These are phyloP conservation scores for Zoysia pacifica DNA, from an alignment of 176 grass and related monocot genomes.

Conservation along the genomic window DNA sequence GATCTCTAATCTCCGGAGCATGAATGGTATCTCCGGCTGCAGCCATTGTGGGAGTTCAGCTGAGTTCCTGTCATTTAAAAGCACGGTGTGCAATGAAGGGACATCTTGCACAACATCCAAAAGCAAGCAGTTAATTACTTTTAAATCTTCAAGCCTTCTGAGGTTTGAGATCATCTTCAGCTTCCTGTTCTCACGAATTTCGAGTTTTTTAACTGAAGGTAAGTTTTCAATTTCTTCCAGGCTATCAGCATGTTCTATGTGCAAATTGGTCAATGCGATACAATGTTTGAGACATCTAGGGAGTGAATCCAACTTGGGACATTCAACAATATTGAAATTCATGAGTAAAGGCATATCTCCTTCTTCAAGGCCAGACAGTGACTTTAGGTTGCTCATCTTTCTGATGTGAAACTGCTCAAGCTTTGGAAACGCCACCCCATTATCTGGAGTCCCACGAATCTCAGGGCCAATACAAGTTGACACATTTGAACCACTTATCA, in stretches of 20 bases:
- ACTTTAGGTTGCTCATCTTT: constrained; percentile 47
- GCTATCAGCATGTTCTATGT: constrained; percentile 34
- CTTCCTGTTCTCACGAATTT: constrained; percentile 31
- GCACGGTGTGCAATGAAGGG: constrained; percentile 26
- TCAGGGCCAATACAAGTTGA: constrained; percentile 33
- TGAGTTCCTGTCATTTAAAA: constrained; percentile 36
- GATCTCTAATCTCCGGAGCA: constrained; percentile 47
- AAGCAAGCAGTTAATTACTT: constrained; percentile 40
- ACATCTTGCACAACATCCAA: constrained; percentile 37
- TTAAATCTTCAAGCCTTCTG: constrained; percentile 41
- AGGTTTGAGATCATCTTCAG: constrained; percentile 48
- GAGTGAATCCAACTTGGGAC: constrained; percentile 50
- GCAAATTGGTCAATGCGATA: constrained; percentile 39
- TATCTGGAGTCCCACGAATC: constrained; percentile 21
- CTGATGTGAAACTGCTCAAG: constrained; percentile 49
- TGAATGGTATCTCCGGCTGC: constrained; percentile 25
- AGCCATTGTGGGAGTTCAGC: constrained; percentile 46
- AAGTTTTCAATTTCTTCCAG: constrained; percentile 48
- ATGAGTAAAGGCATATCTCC: constrained; percentile 51
- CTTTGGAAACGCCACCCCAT: constrained; percentile 54
- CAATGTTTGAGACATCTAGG: constrained; percentile 48
- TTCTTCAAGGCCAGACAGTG: constrained; percentile 33
- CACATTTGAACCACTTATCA: constrained; percentile 37
- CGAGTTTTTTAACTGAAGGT: constrained; percentile 41
- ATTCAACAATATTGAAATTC: constrained; percentile 44